Conservation (phyloP, 371 early-diverging fungal species). For the Lichtheimia ramosa region DNA sequence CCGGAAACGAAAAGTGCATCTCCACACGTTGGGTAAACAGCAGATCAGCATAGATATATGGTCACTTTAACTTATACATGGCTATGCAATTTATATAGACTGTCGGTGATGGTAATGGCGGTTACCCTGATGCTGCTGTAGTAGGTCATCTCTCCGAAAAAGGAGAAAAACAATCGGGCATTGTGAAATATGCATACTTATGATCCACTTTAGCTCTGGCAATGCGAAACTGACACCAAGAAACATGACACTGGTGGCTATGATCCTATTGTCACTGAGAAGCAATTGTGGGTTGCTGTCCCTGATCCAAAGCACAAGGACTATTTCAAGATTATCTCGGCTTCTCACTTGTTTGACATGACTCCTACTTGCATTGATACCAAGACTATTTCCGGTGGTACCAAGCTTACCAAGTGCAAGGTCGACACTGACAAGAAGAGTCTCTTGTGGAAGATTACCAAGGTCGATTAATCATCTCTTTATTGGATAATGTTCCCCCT, state of each 20-base stretch:
- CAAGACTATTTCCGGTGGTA: constrained; percentile 26
- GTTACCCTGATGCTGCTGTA: constrained; percentile 36
- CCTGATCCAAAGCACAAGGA: constrained; percentile 20
- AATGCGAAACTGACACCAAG: constrained; percentile 32
- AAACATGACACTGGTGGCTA: constrained; percentile 22
- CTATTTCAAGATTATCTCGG: constrained; percentile 28
- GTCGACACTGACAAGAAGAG: constrained; percentile 20
- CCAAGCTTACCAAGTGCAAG: constrained; percentile 27
- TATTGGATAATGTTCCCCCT: too few species aligned
- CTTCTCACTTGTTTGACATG: constrained; percentile 39
- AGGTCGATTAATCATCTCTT: neutral
- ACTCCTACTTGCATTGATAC: constrained; percentile 25
- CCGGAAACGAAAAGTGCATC: constrained; percentile 26
- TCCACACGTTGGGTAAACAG: constrained; percentile 35
- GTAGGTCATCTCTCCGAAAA: constrained; percentile 9
- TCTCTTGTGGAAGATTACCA: constrained; percentile 26
- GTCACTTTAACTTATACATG: too few species aligned
- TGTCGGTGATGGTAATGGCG: constrained; percentile 16
- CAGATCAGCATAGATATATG: neutral
- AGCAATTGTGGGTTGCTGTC: constrained; percentile 34
- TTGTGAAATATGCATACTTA: too few species aligned
- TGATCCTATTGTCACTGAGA: constrained; percentile 22
- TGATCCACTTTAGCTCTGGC: constrained; percentile 32
- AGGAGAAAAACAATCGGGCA: too few species aligned
- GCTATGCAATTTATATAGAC: neutral